Evolutionary conservation across 2,329 filamentous ascomycete genomes (phyloP).

Genomic region (Colletotrichum liaoningense): DNA sequence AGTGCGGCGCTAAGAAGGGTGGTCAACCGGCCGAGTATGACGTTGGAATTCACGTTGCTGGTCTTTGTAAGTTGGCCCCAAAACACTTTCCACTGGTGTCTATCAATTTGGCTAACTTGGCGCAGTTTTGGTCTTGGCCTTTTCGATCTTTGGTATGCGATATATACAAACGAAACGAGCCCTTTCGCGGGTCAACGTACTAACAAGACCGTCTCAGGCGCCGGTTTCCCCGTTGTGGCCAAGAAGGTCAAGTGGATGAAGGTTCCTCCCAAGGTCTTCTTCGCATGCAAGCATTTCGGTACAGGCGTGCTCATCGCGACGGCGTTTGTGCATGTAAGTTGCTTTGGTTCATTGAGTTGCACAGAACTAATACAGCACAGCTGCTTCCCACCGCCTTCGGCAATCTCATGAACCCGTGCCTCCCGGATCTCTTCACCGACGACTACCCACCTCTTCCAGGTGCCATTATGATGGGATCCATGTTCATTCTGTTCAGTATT

Average conservation of each 20-base stretch:
- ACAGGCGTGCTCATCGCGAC: slow-evolving; percentile 80
- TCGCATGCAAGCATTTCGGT: slow-evolving; percentile 74
- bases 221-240: slow-evolving; percentile 63
- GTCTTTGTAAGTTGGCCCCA: slow-evolving; percentile 50
- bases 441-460: slow-evolving; percentile 72
- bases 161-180: background rate
- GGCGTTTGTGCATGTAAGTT: slow-evolving; percentile 76
- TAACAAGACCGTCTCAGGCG: slow-evolving; percentile 46
- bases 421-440: slow-evolving; percentile 69
- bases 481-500: slow-evolving; percentile 71
- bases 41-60: slow-evolving; percentile 52
- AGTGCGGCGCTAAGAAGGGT: slow-evolving; percentile 49
- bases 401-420: slow-evolving; percentile 63
- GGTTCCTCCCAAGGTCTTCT: slow-evolving; percentile 67
- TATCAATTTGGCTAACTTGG: slow-evolving; percentile 27
- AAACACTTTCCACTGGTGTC: background rate
- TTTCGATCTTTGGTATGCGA: slow-evolving; percentile 51
- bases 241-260: slow-evolving; percentile 70
- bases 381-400: slow-evolving; percentile 71
- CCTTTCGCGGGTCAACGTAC: slow-evolving; percentile 3
- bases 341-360: too few species aligned
- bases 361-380: slow-evolving; percentile 39
- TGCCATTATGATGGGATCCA: slow-evolving; percentile 73
- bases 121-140: slow-evolving; percentile 52
- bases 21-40: slow-evolving; percentile 51